Evolutionary conservation across 2,329 filamentous ascomycete species (phyloP), one percentile per base, ranked within the genome.

Genomic region (Fusarium sp.): DNA sequence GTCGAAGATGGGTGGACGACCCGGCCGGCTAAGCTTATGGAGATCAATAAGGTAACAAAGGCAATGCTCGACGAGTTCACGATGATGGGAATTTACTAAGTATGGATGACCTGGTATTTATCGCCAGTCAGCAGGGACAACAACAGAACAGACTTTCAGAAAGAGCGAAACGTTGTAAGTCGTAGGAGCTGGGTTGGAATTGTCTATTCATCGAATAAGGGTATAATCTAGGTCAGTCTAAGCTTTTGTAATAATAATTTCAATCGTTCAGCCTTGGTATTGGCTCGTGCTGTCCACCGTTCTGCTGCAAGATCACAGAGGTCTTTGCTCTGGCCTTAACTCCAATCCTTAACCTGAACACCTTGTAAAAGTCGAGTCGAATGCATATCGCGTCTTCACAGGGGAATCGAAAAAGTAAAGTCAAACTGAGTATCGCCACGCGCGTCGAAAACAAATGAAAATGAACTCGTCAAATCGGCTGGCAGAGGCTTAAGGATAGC

Each of bases 391-490:
- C 24, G n/a, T 39, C 51, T 46, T 65, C 17, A 49, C 49, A 57
- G 43, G 39, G 69, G 40, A 34, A 74, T 43, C 9, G 60, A 54
- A 69, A 76, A 75, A 9, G 72, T 74, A 61, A 77, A 76, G 8
- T 73, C 71, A 42, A 71, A 74, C 2, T 34, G 55, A 28, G 75
- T 75, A 15, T 51, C 42, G 8, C 56, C 66, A 2, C 45, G 20
- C 13, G 59, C 72, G 11, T 71, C 68, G 46, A 76, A 76, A 14
- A 76, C 58, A 49, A 76, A 76, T 4, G 73, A 58, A 48, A 69
- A 66, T 5, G 36, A 26, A 5, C 42, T 46, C 9, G 59, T 55
- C 34, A 63, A 38, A 18, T 63, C 51, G 4, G 20, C 24, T 18
- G 70, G 49, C 3, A 62, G n/a, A 13, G 54, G 40, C 15, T 57